Evolutionary conservation across 257 asterid genomes (phyloP).

Genomic region (Solanum dulcamara): DNA sequence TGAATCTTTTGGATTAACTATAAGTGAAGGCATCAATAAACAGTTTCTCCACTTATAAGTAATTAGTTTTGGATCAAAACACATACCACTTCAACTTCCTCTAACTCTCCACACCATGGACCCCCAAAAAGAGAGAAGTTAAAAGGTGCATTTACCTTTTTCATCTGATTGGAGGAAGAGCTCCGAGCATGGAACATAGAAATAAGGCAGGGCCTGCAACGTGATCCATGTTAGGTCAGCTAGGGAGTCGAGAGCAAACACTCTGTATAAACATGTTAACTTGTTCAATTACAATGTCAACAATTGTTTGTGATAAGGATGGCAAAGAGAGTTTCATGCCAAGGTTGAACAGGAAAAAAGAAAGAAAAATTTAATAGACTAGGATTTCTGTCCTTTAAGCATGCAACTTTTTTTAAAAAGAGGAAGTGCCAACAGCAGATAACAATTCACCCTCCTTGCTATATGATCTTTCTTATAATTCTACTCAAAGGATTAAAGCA

Average conservation of each 20-base stretch:
- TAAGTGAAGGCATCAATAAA: neutral
- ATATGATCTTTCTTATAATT: neutral
- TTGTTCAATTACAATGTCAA: neutral
- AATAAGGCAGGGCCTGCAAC: slow-evolving; percentile 76
- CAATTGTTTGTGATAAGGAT: neutral
- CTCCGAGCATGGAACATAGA: slow-evolving; percentile 63
- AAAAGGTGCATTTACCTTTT: slow-evolving; percentile 40
- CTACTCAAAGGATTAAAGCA: neutral
- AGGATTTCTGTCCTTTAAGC: neutral
- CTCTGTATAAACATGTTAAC: neutral
- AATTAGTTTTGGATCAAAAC: neutral
- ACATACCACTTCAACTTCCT: neutral
- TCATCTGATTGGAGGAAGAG: slow-evolving; percentile 33
- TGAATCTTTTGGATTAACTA: neutral
- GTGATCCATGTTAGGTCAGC: neutral
- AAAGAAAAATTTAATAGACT: neutral
- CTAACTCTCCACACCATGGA: neutral
- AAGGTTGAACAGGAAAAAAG: neutral
- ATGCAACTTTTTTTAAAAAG: neutral
- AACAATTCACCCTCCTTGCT: neutral
- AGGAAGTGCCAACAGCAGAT: neutral
- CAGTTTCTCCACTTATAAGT: neutral
- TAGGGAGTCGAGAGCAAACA: neutral
- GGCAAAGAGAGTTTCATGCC: neutral
- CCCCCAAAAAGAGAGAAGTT: neutral